Evolutionary conservation across 2,329 filamentous ascomycete genomes (phyloP).

Genomic region (Pseudophaeomoniella oleicola): DNA sequence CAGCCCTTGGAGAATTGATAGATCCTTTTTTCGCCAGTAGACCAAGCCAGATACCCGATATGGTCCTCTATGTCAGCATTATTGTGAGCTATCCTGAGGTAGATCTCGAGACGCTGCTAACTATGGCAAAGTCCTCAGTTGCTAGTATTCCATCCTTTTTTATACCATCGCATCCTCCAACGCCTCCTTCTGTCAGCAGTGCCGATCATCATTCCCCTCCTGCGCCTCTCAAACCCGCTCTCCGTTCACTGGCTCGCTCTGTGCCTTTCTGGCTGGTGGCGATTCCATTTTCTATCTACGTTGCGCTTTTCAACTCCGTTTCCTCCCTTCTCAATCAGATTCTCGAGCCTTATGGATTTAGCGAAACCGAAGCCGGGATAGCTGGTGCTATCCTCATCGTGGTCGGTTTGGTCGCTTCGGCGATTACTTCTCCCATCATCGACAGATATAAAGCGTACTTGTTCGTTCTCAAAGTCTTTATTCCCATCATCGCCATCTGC

Average conservation of each 20-base stretch:
- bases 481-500: conserved; percentile 57
- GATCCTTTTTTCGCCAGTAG: conserved; percentile 60
- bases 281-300: conserved; percentile 68
- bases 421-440: conserved; percentile 64
- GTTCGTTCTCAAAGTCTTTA: conserved; percentile 53
- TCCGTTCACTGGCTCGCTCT: conserved; percentile 42
- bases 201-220: conserved; percentile 27
- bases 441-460: conserved; percentile 76
- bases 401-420: conserved; percentile 65
- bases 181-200: conserved; percentile 53
- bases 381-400: conserved; percentile 80
- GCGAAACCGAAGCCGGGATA: conserved; percentile 72
- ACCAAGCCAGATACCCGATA: conserved; percentile 53
- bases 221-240: conserved; percentile 37
- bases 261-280: conserved; percentile 68
- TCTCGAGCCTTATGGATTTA: conserved; percentile 71
- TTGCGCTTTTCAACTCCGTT: conserved; percentile 86
- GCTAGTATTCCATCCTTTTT: conserved; percentile 65
- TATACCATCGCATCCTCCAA: conserved; percentile 61
- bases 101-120: too few relatives aligned
- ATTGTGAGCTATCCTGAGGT: conserved; percentile 44
- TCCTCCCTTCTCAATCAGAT: conserved; percentile 85
- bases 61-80: conserved; percentile 73
- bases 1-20: conserved; percentile 75
- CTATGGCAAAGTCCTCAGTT: conserved; percentile 50